Conservation (phyloP, 805 yeast species). For the Komagataella ulmi region DNA sequence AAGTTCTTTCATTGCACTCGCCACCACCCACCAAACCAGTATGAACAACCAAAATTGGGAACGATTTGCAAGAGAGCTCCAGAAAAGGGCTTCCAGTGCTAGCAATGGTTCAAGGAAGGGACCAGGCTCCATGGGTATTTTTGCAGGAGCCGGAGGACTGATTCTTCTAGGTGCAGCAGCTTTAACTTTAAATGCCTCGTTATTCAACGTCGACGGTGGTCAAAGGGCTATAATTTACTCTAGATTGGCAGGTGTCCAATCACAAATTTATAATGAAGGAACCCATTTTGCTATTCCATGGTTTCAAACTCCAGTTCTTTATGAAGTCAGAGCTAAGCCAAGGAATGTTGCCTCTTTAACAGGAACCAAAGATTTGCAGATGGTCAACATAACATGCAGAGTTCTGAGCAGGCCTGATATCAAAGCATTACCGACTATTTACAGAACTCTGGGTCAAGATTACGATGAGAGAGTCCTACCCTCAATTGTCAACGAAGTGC, state of each 20-base stretch:
- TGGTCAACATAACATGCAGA: slow-evolving; percentile 99
- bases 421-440: slow-evolving; percentile 65
- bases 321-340: slow-evolving; percentile 95
- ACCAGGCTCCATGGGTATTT: slow-evolving; percentile 33
- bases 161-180: slow-evolving; percentile 46
- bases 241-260: slow-evolving; percentile 72
- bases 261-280: slow-evolving; percentile 80
- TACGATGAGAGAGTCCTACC: slow-evolving; percentile 97
- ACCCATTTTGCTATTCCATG: slow-evolving; percentile 92
- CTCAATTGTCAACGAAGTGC: slow-evolving; percentile 94
- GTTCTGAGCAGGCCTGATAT: slow-evolving; percentile 86
- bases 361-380: slow-evolving; percentile 96
- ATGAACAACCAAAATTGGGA: slow-evolving; percentile 35
- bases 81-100: slow-evolving; percentile 27
- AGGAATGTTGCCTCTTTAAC: slow-evolving; percentile 92
- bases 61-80: slow-evolving; percentile 34
- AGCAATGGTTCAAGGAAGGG: slow-evolving; percentile 17
- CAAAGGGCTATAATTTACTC: slow-evolving; percentile 94
- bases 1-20: background rate
- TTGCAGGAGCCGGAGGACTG: slow-evolving; percentile 54
- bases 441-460: slow-evolving; percentile 85
- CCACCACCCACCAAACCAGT: background rate
- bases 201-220: slow-evolving; percentile 95
- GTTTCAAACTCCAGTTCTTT: slow-evolving; percentile 84
- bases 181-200: slow-evolving; percentile 35